These are phyloP conservation scores for Nannizziopsis barbatae DNA, from an alignment of 2,329 filamentous ascomycete genomes.

Conservation along the genomic window DNA sequence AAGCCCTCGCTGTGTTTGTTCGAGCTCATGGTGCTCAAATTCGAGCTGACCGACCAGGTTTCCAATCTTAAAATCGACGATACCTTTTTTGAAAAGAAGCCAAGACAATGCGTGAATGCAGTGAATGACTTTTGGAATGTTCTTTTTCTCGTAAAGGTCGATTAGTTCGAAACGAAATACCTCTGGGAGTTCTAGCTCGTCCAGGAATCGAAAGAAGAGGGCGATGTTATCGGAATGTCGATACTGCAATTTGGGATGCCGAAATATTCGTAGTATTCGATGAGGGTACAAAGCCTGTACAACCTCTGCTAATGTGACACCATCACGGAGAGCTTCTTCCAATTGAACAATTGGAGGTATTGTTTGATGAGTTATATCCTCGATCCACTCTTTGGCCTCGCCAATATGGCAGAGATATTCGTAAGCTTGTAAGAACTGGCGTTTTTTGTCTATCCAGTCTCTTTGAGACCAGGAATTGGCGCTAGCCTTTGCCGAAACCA, in stretches of 20 bases:
- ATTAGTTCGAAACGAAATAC: constrained; percentile 95
- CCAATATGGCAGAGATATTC: constrained; percentile 98
- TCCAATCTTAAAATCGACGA: constrained; percentile 90
- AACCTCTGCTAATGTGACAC: constrained; percentile 86
- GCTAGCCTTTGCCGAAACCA: constrained; percentile 39
- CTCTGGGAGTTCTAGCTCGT: constrained; percentile 84
- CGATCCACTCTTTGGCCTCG: constrained; percentile 98
- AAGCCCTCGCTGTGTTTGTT: constrained; percentile 91
- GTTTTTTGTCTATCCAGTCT: constrained; percentile 98
- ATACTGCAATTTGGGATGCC: constrained; percentile 73
- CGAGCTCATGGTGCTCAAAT: constrained; percentile 94
- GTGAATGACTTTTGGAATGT: constrained; percentile 97
- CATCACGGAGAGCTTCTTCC: constrained; percentile 83
- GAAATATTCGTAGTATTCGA: constrained; percentile 69
- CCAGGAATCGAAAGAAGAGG: constrained; percentile 85
- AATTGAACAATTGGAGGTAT: constrained; percentile 89
- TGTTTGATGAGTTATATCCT: constrained; percentile 71
- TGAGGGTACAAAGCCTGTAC: constrained; percentile 79
- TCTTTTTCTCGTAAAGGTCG: constrained; percentile 98
- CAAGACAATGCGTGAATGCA: constrained; percentile 96
- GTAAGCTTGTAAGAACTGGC: constrained; percentile 91
- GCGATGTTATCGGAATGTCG: constrained; percentile 97
- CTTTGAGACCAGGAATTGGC: constrained; percentile 65
- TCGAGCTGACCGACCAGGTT: constrained; percentile 93
- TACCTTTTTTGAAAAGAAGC: constrained; percentile 89